Evolutionary conservation across 495 filamentous ascomycete genomes (phyloP).

Genomic region (Astrothelium subdiscretum): DNA sequence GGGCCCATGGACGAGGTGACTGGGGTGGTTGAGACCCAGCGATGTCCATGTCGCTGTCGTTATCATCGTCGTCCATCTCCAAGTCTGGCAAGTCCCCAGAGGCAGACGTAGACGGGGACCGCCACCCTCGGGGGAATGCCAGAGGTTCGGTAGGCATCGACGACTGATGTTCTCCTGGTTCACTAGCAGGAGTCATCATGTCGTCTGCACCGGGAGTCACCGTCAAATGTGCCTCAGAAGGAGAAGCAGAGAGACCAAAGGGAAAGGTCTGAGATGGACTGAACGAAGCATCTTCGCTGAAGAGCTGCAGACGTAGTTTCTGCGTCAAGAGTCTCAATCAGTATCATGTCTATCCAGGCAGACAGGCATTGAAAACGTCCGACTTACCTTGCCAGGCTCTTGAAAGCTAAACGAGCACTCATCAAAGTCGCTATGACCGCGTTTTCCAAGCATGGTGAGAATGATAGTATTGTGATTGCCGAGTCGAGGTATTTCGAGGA

Average conservation of each 20-base stretch:
- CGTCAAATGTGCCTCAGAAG: not conserved
- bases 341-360: not conserved
- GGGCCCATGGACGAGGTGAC: slow-evolving; percentile 5
- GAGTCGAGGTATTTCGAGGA: not conserved
- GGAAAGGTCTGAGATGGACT: not conserved
- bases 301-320: not conserved
- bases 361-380: not conserved
- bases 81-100: slow-evolving; percentile 39
- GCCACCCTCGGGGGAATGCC: slow-evolving; percentile 1
- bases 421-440: slow-evolving; percentile 1
- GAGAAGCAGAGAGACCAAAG: not conserved
- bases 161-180: slow-evolving; percentile 13
- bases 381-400: not conserved
- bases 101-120: slow-evolving; percentile 13
- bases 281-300: not conserved
- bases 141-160: slow-evolving; percentile 16
- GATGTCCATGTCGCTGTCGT: slow-evolving; percentile 23
- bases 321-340: not conserved
- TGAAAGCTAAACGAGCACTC: not conserved
- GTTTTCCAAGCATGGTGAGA: not conserved
- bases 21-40: slow-evolving; percentile 15
- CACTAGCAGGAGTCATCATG: slow-evolving; percentile 7
- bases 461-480: not conserved
- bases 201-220: not conserved
- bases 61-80: slow-evolving; percentile 34